Evolutionary conservation across 139 green algal species (phyloP).

Genomic region (Tetraselmis chui): DNA sequence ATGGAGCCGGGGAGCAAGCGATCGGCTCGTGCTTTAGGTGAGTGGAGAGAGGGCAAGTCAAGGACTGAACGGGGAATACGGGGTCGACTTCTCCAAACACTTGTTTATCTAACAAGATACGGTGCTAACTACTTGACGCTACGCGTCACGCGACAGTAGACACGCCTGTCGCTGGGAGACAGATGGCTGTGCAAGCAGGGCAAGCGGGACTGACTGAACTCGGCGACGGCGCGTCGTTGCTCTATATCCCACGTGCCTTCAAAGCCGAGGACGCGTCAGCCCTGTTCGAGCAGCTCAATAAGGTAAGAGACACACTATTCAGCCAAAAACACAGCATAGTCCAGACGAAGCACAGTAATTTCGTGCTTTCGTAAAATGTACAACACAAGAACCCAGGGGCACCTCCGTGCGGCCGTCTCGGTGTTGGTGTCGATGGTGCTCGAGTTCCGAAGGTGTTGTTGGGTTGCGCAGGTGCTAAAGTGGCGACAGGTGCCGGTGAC

Average conservation of each 20-base stretch:
- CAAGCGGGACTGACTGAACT: not conserved
- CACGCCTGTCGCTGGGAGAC: not conserved
- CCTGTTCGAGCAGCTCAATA: not conserved
- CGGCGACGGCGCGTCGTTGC: not conserved
- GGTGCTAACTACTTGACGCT: too few relatives aligned
- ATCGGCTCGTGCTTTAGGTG: too few relatives aligned
- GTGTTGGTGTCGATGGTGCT: too few relatives aligned
- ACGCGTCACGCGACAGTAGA: too few relatives aligned
- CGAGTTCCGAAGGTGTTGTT: too few relatives aligned
- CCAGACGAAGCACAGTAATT: not conserved
- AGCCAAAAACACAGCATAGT: not conserved
- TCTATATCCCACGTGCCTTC: not conserved
- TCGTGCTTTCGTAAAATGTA: not conserved
- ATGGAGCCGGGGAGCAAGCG: too few relatives aligned
- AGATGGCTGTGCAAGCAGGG: not conserved
- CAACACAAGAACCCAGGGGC: not conserved
- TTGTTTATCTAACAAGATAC: too few relatives aligned
- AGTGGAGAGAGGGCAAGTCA: too few relatives aligned
- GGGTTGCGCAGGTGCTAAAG: constrained; percentile 21
- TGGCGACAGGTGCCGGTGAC: constrained; percentile 37
- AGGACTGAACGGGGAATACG: too few relatives aligned
- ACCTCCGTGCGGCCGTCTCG: too few relatives aligned
- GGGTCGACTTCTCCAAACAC: too few relatives aligned
- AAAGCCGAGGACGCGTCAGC: not conserved
- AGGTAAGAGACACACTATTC: not conserved